Evolutionary conservation across 2,329 filamentous ascomycete genomes (phyloP), one percentile per base, ranked within the genome.

Genomic region (Thielaviopsis punctulata): DNA sequence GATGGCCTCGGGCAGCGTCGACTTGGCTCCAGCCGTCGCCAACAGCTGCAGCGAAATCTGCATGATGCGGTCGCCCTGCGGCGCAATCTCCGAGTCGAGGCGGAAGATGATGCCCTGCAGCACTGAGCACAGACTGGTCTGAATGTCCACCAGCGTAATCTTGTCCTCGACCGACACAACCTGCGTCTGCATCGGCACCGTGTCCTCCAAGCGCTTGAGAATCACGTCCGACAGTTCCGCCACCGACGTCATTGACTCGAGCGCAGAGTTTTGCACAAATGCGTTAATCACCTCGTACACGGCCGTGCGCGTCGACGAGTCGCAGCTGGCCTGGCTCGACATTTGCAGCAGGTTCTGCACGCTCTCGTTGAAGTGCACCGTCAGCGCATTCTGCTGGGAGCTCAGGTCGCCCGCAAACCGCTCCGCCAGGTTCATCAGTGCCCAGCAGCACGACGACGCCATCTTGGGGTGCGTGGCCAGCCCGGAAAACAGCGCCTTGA

Each of bases 381-480:
- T 94, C 48, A 98, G 73, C 44, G 87, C 77, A 69, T 96, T 98
- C 60, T 82, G 73, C 43, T 72, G 61, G 56, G 82, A 83, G 48
- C 86, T 86, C 52, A 82, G 76, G 52, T 95, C 89, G 54, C 88
- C 87, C 25, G 88, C 86, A 64, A 96, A 98, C 56, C 89, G 84
- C 64, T 98, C 92, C 10, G 92, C 90, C 63, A 98, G 72, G 69
- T 96, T 98, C 86, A 98, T 96, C 59, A 98, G 71, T 27, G 92
- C 89, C 92, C 93, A 95, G 72, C 92, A 98, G 79, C 92, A 96
- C 25, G 92, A 98, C 52, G 87, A 82, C 27, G 90, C 92, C 82
- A 98, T 98, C 77, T 94, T 95, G 55, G 88, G 84, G 65, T 84
- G 92, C 69, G 85, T 90, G 55, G 86, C 80, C 55, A 98, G 76